These are phyloP conservation scores for Jimgerdemannia flammicorona DNA, from an alignment of 192 early-diverging fungal genomes.

Conservation along the genomic window DNA sequence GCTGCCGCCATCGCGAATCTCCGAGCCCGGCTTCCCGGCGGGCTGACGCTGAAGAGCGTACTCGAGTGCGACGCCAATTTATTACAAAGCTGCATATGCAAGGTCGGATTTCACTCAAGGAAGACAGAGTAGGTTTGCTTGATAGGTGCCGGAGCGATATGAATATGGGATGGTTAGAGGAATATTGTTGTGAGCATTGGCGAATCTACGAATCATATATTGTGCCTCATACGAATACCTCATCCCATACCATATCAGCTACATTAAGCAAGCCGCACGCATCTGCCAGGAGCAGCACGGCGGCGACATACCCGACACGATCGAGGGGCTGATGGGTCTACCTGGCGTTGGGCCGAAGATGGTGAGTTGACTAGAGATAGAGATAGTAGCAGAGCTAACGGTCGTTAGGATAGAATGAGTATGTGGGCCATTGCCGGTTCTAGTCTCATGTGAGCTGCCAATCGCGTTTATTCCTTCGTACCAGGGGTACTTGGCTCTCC, in stretches of 20 bases:
- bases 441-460: not conserved
- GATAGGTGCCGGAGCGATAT: too few relatives aligned
- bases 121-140: conserved; percentile 56
- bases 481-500: conserved; percentile 76
- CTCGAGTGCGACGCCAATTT: conserved; percentile 52
- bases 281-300: conserved; percentile 69
- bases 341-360: conserved; percentile 97
- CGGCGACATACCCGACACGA: conserved; percentile 79
- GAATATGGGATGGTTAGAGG: too few relatives aligned
- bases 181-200: not conserved
- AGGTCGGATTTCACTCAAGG: conserved; percentile 88
- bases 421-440: not conserved
- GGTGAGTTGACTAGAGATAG: conserved; percentile 30
- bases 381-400: not conserved
- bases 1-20: conserved; percentile 73
- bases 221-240: not conserved
- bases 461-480: not conserved
- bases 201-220: not conserved
- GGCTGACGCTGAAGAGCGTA: conserved; percentile 67
- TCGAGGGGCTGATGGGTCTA: conserved; percentile 72
- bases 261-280: conserved; percentile 73
- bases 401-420: not conserved
- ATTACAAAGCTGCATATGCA: conserved; percentile 68
- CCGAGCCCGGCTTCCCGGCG: conserved; percentile 55
- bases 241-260: conserved; percentile 26